These are phyloP conservation scores for Anthoceros angustus DNA, from an alignment of 225 moss, liverwort and hornwort species.

Conservation along the genomic window DNA sequence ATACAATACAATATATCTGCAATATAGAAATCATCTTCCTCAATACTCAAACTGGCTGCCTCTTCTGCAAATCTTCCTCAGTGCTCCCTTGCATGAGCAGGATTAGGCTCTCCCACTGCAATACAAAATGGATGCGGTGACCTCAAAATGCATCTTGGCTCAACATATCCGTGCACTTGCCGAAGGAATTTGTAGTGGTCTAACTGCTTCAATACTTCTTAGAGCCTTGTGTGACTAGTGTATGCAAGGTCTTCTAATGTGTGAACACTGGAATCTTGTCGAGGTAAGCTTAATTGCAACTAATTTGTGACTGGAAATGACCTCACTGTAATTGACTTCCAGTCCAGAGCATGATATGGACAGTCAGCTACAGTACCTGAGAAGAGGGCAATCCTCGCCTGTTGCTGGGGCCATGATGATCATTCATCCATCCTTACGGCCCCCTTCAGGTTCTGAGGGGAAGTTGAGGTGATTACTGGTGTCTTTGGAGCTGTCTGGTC, in stretches of 20 bases:
- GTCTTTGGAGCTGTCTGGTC: conserved; percentile 5
- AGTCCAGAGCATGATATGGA: conserved; percentile 82
- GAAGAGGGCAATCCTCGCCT: conserved; percentile 55
- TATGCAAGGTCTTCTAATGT: conserved; percentile 2
- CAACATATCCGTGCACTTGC: conserved; percentile 1
- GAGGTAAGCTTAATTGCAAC: no score
- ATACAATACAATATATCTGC: no score
- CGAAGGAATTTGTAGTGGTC: conserved; percentile 6
- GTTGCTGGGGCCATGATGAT: conserved; percentile 32
- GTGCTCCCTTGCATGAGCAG: neutral
- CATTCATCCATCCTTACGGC: conserved; percentile 33
- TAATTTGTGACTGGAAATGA: neutral
- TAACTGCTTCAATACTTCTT: neutral
- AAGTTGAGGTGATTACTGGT: conserved; percentile 57
- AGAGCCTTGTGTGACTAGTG: neutral
- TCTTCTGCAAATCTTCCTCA: neutral
- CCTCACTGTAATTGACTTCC: conserved; percentile 26
- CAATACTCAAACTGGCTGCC: neutral
- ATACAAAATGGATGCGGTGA: no score
- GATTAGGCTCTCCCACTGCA: neutral
- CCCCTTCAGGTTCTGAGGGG: conserved; percentile 39
- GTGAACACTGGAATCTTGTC: no score
- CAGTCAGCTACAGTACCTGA: conserved; percentile 47
- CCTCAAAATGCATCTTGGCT: no score
- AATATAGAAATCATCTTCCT: neutral